Percentiles rank a stretch among this genome's conserved stretches.
These are phyloP conservation scores for Termitomyces sp. DNA, from an alignment of 768 basidiomycete species.

Conservation along the genomic window DNA sequence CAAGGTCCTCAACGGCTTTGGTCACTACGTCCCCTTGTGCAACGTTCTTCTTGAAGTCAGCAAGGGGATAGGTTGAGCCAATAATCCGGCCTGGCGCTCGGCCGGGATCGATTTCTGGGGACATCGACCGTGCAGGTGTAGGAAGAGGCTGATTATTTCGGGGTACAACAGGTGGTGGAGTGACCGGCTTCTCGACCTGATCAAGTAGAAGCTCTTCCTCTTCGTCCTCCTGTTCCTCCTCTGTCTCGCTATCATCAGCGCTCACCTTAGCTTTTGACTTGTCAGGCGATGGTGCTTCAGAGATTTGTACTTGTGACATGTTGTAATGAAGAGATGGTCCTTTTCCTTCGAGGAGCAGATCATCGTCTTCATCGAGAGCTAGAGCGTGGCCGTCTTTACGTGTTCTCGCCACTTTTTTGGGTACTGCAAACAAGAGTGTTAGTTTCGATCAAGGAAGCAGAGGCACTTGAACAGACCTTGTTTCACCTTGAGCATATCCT, in stretches of 20 bases:
- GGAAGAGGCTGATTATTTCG: conserved; percentile 29
- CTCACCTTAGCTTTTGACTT: conserved; percentile 24
- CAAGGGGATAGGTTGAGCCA: conserved; percentile 65
- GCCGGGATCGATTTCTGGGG: conserved; percentile 38
- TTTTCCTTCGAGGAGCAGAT: conserved; percentile 50
- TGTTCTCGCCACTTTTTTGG: conserved; percentile 51
- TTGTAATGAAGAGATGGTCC: conserved; percentile 13
- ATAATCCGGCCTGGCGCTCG: conserved; percentile 71
- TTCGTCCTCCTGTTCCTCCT: conserved; percentile 32
- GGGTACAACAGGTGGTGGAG: conserved; percentile 11
- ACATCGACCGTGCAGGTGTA: conserved; percentile 50
- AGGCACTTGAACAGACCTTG: conserved; percentile 45
- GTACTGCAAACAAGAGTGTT: conserved; percentile 34
- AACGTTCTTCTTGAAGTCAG: conserved; percentile 72
- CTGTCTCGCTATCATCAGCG: conserved; percentile 48
- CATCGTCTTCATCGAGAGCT: conserved; percentile 58
- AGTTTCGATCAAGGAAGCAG: not conserved
- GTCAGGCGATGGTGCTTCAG: conserved; percentile 9
- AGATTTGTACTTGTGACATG: conserved; percentile 13
- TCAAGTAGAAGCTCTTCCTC: conserved; percentile 26
- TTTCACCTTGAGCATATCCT: conserved; percentile 68
- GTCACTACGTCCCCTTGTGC: conserved; percentile 72
- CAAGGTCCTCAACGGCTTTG: conserved; percentile 82
- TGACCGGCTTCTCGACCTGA: conserved; percentile 16
- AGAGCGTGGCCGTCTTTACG: conserved; percentile 61